Percentiles rank a stretch among this genome's conserved stretches.
Conservation (phyloP, 2,329 filamentous ascomycete species). For the Aspergillus udagawae region DNA sequence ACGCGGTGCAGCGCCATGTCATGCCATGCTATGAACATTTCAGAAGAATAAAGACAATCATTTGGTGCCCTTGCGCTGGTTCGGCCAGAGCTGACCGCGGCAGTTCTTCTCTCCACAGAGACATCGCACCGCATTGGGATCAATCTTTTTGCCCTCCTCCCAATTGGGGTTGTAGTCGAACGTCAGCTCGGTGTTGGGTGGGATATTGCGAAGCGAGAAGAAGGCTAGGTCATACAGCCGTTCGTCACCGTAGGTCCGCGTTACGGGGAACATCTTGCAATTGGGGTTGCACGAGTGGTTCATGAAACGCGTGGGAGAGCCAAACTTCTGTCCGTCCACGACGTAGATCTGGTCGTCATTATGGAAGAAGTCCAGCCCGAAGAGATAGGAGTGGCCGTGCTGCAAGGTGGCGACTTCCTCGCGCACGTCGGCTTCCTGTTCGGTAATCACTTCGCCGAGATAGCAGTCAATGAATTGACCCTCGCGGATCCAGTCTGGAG, state of each 20-base stretch:
- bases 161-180: conserved; percentile 45
- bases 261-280: conserved; percentile 42
- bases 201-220: conserved; percentile 43
- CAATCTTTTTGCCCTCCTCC: conserved; percentile 21
- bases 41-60: conserved; percentile 1
- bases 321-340: conserved; percentile 42
- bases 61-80: conserved; percentile 30
- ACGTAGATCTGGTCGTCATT: conserved; percentile 33
- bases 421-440: conserved; percentile 33
- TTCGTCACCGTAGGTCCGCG: conserved; percentile 37
- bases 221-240: conserved; percentile 46
- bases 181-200: conserved; percentile 40
- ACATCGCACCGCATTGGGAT: conserved; percentile 40
- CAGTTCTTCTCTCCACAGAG: conserved; percentile 43
- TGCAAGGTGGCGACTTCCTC: conserved; percentile 28
- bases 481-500: conserved; percentile 30
- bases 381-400: conserved; percentile 38
- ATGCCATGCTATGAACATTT: background rate
- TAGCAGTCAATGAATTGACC: conserved; percentile 47
- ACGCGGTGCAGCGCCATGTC: background rate
- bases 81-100: conserved; percentile 43
- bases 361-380: conserved; percentile 38
- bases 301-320: conserved; percentile 43
- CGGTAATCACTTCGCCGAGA: conserved; percentile 42
- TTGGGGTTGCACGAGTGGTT: conserved; percentile 49